A percentile compares a stretch with the other conserved stretches of the same genome.
Conservation (phyloP, 305 asterid genomes). For the Caryopteris hybrid region DNA sequence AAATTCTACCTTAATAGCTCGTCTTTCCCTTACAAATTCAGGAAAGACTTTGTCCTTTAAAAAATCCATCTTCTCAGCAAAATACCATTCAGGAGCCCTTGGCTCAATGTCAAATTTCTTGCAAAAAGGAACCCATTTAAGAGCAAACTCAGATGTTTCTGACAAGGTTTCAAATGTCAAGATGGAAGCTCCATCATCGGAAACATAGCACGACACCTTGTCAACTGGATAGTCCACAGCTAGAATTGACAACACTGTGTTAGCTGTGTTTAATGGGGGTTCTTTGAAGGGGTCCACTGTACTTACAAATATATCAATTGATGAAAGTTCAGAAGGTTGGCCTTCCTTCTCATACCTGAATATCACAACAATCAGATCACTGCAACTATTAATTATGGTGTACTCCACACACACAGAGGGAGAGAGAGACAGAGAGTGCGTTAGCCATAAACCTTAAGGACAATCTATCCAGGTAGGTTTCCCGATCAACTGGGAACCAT, state of each 20-base stretch:
- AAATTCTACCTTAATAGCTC: constrained; percentile 9
- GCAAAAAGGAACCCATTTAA: constrained; percentile 83
- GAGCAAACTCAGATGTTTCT: constrained; percentile 69
- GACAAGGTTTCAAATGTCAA: constrained; percentile 68
- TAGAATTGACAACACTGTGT: constrained; percentile 67
- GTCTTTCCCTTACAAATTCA: constrained; percentile 5
- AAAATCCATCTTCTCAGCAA: constrained; percentile 61
- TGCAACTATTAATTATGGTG: background rate
- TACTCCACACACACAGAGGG: background rate
- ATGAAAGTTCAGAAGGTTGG: background rate
- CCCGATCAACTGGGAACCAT: constrained; percentile 5
- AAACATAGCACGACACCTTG: constrained; percentile 68
- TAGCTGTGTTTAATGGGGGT: constrained; percentile 67
- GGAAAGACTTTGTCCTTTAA: constrained; percentile 34
- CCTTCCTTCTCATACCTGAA: constrained; percentile 12
- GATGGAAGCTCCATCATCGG: constrained; percentile 83
- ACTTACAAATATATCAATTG: constrained; percentile 15
- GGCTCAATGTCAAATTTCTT: constrained; percentile 69
- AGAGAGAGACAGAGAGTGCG: background rate
- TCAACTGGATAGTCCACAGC: constrained; percentile 90
- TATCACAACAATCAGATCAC: background rate
- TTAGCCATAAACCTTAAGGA: background rate
- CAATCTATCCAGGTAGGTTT: constrained; percentile 10
- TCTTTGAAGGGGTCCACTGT: constrained; percentile 45
- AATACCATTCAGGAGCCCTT: constrained; percentile 76